Base-by-base conservation (phyloP, 495 filamentous ascomycete species). In the Penicillium cinerascens region DNA sequence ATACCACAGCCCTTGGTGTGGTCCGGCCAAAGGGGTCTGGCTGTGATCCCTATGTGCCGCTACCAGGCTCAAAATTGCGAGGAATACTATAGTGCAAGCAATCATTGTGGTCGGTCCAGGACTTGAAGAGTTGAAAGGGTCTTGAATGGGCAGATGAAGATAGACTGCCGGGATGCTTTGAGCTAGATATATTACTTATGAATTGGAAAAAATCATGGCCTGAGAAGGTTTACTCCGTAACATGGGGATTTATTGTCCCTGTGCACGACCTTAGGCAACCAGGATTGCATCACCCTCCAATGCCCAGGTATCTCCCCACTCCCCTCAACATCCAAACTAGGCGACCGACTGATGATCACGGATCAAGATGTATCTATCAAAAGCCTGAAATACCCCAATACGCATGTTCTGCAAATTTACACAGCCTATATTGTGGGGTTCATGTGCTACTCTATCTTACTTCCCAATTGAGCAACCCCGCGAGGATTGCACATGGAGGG, bases 1-100 rank as follows among this genome's bases (percentile, higher is more conserved):
- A 57, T 87, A 86, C 83, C 83, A 86, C 44, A 86, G 55, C 27
- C 73, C 65, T 56, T 82, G 69, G 49, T 78, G 81, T 2, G 83
- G 83, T 2, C 83, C 83, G 20, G 75, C 66, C 37, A 86, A 66
- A 6, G 80, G 77, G 41, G 65, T 70, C 64, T 87, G 83, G 25
- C 73, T 63, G 46, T 81, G 72, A 35, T 69, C 70, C 49, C 74
- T 68, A 64, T 86, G 82, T 39, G 80, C 80, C 26, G 66, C 56
- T 7, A 60, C 76, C 44, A 72, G 49, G 21, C 74, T 65, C 40
- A 68, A 70, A 33, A 79, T 52, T 29, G 55, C 51, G 10, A 66
- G 56, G 50, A 66, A 44, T 45, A 42, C 51, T 1, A 58, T n/a
- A 9, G 48, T 29, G 9, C 54, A 56, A 26, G 55, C 20, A 18